These are phyloP conservation scores for Citrus medica DNA, from an alignment of 345 rosid genomes.

Conservation along the genomic window DNA sequence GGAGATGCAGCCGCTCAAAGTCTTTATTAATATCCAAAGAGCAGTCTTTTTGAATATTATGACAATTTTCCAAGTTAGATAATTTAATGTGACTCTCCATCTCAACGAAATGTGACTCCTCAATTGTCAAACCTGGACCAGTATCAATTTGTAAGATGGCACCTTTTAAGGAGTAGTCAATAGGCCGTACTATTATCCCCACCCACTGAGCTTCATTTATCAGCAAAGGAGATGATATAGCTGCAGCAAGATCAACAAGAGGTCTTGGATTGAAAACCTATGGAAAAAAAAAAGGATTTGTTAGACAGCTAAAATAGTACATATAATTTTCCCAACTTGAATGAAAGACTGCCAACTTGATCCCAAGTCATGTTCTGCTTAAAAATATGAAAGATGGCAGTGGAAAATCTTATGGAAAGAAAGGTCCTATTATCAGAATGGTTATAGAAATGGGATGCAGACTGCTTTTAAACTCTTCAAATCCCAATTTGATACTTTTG, in stretches of 20 bases:
- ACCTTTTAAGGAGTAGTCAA: slow-evolving; percentile 77
- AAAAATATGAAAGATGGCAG: not conserved
- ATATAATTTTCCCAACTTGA: not conserved
- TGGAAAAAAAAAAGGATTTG: slow-evolving; percentile 18
- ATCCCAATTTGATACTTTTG: not conserved
- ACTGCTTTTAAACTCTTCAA: not conserved
- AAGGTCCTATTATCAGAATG: not conserved
- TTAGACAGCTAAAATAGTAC: slow-evolving; percentile 21
- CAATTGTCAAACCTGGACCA: slow-evolving; percentile 92
- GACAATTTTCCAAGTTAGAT: slow-evolving; percentile 25
- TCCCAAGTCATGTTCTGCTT: not conserved
- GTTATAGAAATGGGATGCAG: not conserved
- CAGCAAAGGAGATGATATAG: slow-evolving; percentile 79
- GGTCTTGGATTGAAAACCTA: slow-evolving; percentile 92
- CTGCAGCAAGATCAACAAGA: slow-evolving; percentile 90
- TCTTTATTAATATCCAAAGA: slow-evolving; percentile 39
- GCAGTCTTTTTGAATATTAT: slow-evolving; percentile 24
- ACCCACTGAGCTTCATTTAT: slow-evolving; percentile 94
- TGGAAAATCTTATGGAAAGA: not conserved
- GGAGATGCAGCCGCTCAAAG: slow-evolving; percentile 54
- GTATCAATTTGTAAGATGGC: slow-evolving; percentile 89
- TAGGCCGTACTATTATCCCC: slow-evolving; percentile 74
- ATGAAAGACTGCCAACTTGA: not conserved
- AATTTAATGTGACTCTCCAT: slow-evolving; percentile 57
- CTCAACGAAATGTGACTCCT: slow-evolving; percentile 73